Evolutionary conservation across 257 asterid genomes (phyloP).

Genomic region (Gardenia jasminoides): DNA sequence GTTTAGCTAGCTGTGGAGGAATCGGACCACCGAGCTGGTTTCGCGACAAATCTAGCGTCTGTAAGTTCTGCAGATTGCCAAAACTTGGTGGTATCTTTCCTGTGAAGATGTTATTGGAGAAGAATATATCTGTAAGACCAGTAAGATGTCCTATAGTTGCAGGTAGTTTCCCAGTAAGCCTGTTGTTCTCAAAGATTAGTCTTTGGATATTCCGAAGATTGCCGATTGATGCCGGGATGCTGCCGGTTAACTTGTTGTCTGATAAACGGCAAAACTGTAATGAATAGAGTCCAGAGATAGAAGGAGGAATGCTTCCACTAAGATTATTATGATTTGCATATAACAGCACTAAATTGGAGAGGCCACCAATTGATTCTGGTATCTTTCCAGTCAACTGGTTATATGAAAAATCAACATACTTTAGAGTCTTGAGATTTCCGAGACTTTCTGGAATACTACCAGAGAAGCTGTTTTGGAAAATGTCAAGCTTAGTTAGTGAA

Average conservation of each 20-base stretch:
- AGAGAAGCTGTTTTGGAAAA: slow-evolving; percentile 43
- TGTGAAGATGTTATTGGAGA: slow-evolving; percentile 51
- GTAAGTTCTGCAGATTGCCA: slow-evolving; percentile 42
- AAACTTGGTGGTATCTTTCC: slow-evolving; percentile 56
- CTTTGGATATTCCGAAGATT: slow-evolving; percentile 30
- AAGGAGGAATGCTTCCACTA: slow-evolving; percentile 51
- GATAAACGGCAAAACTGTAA: slow-evolving; percentile 38
- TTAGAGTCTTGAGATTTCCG: slow-evolving; percentile 41
- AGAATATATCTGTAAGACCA: slow-evolving; percentile 33
- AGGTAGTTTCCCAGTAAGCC: slow-evolving; percentile 57
- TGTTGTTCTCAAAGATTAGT: slow-evolving; percentile 51
- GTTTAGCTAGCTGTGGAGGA: slow-evolving; percentile 37
- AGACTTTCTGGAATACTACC: slow-evolving; percentile 44
- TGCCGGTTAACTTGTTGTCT: slow-evolving; percentile 51
- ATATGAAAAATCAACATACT: slow-evolving; percentile 35
- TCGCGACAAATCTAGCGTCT: slow-evolving; percentile 46
- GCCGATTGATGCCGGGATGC: slow-evolving; percentile 51
- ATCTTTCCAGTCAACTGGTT: slow-evolving; percentile 47
- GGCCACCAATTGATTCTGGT: slow-evolving; percentile 45
- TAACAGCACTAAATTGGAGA: slow-evolving; percentile 29
- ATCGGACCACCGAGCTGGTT: slow-evolving; percentile 48
- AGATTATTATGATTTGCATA: slow-evolving; percentile 41
- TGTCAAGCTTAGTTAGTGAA: slow-evolving; percentile 37
- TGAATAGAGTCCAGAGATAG: slow-evolving; percentile 44
- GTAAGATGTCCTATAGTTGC: slow-evolving; percentile 48